Percentiles rank a stretch among this genome's conserved stretches.
Evolutionary conservation across 2,329 filamentous ascomycete species (phyloP).

Genomic region (Waltergamsia citrina): DNA sequence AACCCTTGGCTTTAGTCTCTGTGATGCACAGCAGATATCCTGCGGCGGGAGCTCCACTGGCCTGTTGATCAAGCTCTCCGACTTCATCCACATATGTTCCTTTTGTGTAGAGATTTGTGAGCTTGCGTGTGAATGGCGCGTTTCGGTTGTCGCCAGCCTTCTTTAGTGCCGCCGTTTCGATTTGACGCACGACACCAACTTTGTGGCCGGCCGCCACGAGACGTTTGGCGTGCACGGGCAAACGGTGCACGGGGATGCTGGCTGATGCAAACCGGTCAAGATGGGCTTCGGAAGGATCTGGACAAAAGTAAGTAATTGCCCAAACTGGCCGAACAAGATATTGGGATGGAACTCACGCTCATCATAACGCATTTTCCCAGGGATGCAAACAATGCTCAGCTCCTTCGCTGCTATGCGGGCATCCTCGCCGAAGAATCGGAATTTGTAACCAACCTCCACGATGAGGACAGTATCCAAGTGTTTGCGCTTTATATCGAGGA

Average conservation of each 20-base stretch:
- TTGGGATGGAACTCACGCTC: conserved; percentile 61
- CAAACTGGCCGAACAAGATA: neutral
- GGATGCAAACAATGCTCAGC: conserved; percentile 91
- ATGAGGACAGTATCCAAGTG: conserved; percentile 85
- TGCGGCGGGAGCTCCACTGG: conserved; percentile 43
- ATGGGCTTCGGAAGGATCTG: conserved; percentile 82
- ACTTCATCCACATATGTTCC: conserved; percentile 94
- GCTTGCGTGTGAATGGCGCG: conserved; percentile 79
- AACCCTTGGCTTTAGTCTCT: conserved; percentile 69
- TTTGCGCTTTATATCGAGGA: conserved; percentile 87
- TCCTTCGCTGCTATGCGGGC: conserved; percentile 82
- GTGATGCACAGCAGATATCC: conserved; percentile 94
- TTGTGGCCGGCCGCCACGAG: conserved; percentile 90
- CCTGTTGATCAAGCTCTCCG: conserved; percentile 58
- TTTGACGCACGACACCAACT: conserved; percentile 86
- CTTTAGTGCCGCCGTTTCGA: conserved; percentile 92
- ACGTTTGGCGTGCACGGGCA: conserved; percentile 89
- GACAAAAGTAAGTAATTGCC: conserved; percentile 2
- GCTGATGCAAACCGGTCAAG: conserved; percentile 88
- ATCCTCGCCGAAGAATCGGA: conserved; percentile 93
- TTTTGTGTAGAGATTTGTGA: conserved; percentile 96
- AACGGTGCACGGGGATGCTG: conserved; percentile 84
- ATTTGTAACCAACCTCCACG: conserved; percentile 96
- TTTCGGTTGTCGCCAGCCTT: conserved; percentile 93
- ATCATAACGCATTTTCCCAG: conserved; percentile 88